Evolutionary conservation across 345 rosid species (phyloP).

Genomic region (rapeseed (Brassica napus)): Da-Ae NC_063443.1:16704001-16704500

Average conservation of each 20-base stretch:
- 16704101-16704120: background rate
- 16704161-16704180: background rate
- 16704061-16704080: background rate
- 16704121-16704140: slow-evolving; percentile 8
- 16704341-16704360: background rate
- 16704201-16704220: slow-evolving; percentile 16
- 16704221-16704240: slow-evolving; percentile 2
- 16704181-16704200: background rate
- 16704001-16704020: slow-evolving; percentile 1
- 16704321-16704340: background rate
- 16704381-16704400: background rate
- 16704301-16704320: background rate
- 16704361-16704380: background rate
- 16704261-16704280: slow-evolving; percentile 3
- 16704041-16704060: slow-evolving; percentile 8
- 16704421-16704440: background rate
- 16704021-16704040: background rate
- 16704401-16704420: background rate
- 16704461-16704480: background rate
- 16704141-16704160: slow-evolving; percentile 33
- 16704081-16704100: background rate
- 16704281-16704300: slow-evolving; percentile 24
- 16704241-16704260: slow-evolving; percentile 1
- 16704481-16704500: background rate
- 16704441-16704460: background rate